Evolutionary conservation across 177 flowering plant species (phyloP), one percentile per base, ranked within the genome.

Genomic region (Vitis hybrid): DNA sequence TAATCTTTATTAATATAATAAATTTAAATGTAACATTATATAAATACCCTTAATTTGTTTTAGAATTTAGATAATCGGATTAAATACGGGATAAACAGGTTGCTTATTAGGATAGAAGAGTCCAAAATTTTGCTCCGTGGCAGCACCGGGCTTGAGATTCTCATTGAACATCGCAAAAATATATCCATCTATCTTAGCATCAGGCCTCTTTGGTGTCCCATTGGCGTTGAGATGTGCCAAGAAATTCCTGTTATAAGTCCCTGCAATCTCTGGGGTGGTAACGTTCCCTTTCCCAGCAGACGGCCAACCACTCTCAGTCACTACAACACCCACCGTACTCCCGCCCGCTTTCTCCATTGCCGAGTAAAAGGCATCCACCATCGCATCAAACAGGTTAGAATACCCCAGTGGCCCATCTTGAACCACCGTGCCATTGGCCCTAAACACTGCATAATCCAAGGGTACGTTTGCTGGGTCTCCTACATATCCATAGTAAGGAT

Each of bases 251-350:
- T 70, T 66, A 32, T 79, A 79, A 40, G 66, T 62, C 7, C 3
- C 8, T 2, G 79, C 79, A 64, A 57, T 18, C 6, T 61, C 72
- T 1, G 13, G 12, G 6, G 76, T 77, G 1, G 80, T 59, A 1
- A 54, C 2, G 14, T 15, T 48, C 15, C 57, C 66, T 13, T 67
- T 60, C 6, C 79, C 79, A 1, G 54, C 74, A 0, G 74, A 69
- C 4, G 65, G 82, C 85, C 74, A 75, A 1, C 83, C 78, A 0
- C 52, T 77, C 65, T 82, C 79, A 0, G 74, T n/a, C 21, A 78
- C 76, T 3, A 69, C 67, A 1, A 80, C 35, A 7, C 10, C 52
- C 1, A 75, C 80, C 21, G 11, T 11, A 1, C 68, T 1, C 1
- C 11, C 72, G 1, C 74, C 80, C 1, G 12, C 73, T 54, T 65